phyloP scores from a whole-genome alignment of 2,329 filamentous ascomycete genomes.

The Penicillium sp. region DNA sequence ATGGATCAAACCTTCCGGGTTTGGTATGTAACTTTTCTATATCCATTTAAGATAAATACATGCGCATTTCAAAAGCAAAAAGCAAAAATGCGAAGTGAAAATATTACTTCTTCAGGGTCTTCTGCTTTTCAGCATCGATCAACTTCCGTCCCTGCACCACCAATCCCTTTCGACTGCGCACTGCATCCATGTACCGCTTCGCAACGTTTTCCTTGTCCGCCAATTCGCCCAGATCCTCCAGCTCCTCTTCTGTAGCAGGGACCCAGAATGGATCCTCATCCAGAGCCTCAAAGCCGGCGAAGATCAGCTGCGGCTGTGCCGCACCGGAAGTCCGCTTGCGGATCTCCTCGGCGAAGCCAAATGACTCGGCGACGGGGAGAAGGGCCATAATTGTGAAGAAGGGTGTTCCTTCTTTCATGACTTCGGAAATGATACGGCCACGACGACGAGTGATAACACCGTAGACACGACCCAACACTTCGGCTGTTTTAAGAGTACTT shows the following conservation, averaged over 20 bases:
- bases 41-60: constrained; percentile 1
- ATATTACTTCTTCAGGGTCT: constrained; percentile 65
- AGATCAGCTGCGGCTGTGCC: constrained; percentile 90
- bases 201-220: constrained; percentile 95
- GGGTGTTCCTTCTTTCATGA: constrained; percentile 90
- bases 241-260: constrained; percentile 91
- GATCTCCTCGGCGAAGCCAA: constrained; percentile 96
- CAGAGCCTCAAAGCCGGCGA: constrained; percentile 87
- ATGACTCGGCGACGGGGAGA: constrained; percentile 90
- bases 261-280: constrained; percentile 99
- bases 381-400: constrained; percentile 93
- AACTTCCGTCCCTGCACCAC: constrained; percentile 75
- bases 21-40: constrained; percentile 2
- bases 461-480: constrained; percentile 94
- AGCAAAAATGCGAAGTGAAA: neutral
- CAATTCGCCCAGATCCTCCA: constrained; percentile 93
- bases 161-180: constrained; percentile 84
- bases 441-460: constrained; percentile 94
- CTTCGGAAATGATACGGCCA: constrained; percentile 85
- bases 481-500: constrained; percentile 57
- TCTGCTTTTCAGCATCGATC: constrained; percentile 91
- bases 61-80: constrained; percentile 3
- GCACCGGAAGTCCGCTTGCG: constrained; percentile 89
- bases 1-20: too few relatives aligned
- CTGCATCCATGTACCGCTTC: constrained; percentile 91